Percentiles rank a stretch among this genome's conserved stretches.
phyloP scores from a whole-genome alignment of 495 filamentous ascomycete species.

The Aspergillus funiculosus region DNA sequence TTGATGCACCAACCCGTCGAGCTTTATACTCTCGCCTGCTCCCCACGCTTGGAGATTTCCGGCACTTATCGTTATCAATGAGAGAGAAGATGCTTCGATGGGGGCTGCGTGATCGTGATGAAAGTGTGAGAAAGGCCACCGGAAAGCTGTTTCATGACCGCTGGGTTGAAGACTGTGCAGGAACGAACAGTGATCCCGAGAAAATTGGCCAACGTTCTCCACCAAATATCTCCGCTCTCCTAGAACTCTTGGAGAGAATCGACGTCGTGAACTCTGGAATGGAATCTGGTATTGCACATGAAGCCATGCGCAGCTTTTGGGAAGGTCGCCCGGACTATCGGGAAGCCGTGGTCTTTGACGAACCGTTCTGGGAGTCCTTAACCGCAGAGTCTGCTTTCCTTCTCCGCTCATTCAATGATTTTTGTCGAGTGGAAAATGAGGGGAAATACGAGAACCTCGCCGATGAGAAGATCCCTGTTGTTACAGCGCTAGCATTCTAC shows the following conservation, averaged over 20 bases:
- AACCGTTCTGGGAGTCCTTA: conserved; percentile 81
- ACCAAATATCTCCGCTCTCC: conserved; percentile 67
- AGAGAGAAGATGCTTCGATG: conserved; percentile 92
- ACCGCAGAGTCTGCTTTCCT: conserved; percentile 84
- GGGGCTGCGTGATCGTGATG: conserved; percentile 91
- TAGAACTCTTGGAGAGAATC: conserved; percentile 90
- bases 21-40: conserved; percentile 84
- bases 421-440: conserved; percentile 66
- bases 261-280: conserved; percentile 85
- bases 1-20: conserved; percentile 74
- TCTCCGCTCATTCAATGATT: conserved; percentile 86
- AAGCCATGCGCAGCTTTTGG: conserved; percentile 96
- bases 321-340: conserved; percentile 86
- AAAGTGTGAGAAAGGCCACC: conserved; percentile 88
- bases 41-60: conserved; percentile 89
- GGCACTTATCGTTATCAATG: conserved; percentile 91
- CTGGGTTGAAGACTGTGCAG: conserved; percentile 93
- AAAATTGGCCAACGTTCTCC: conserved; percentile 45
- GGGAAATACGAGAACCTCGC: conserved; percentile 63
- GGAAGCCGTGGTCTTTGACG: conserved; percentile 72
- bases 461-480: conserved; percentile 92
- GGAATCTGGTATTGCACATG: conserved; percentile 81
- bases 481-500: conserved; percentile 79
- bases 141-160: conserved; percentile 84
- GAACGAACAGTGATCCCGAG: conserved; percentile 47